Base-by-base conservation (phyloP, 2,329 filamentous ascomycete species). In the Endoconidiophora polonica region DNA sequence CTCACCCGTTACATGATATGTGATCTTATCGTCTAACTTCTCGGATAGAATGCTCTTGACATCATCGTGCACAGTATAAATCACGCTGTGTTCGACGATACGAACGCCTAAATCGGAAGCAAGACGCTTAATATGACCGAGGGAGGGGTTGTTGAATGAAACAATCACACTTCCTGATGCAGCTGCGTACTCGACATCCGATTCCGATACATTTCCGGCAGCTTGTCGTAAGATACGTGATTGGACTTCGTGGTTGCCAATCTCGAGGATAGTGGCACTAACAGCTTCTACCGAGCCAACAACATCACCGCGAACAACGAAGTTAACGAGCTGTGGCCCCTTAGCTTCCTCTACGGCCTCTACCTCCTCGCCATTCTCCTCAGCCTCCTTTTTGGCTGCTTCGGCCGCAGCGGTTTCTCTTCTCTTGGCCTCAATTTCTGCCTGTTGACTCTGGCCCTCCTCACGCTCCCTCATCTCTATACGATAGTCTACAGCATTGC, bases 211-310 rank as follows among this genome's bases (percentile, higher is more conserved):
- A 22, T 79, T 71, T 1, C 91, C 93, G 1, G 91, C 83, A 2
- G 74, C 77, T 3, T 83, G 81, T 20, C 83, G 79, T 36, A 98
- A 74, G 52, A 98, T 72, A 51, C 79, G 77, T 12, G 88, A 76
- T 29, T 71, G 76, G 38, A 95, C 81, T 61, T 96, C 86, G 57
- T 86, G 79, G 66, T 83, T 94, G 55, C 88, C 87, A 55, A 95
- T 71, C 53, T 81, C 77, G 54, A 79, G 69, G 52, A 98, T 73
- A 6, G 82, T 81, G 45, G 85, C 81, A 54, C 80, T 72, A 2
- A 96, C 83, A 2, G 91, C 91, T 67, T 98, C 91, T 0, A 88
- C 87, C 0, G 90, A 96, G 37, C 91, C 91, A 54, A 83, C 84
- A 16, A 96, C 91, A 59, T 98, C 91, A 49, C 81, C 88, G 65